These are phyloP conservation scores for Gossypium laxum DNA, from an alignment of 441 rosid genomes.

Conservation along the genomic window DNA sequence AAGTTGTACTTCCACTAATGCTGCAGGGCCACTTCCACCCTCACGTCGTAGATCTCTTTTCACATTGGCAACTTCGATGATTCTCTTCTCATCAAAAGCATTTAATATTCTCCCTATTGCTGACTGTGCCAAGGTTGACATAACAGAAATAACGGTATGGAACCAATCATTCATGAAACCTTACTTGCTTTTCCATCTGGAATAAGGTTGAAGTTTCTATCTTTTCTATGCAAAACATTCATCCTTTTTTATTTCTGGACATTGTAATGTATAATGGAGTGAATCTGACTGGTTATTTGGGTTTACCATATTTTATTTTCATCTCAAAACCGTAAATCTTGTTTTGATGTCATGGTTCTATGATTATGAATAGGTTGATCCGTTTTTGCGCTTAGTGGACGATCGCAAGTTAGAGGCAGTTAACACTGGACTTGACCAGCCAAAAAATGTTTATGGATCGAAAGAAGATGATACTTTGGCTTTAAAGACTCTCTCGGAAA, in stretches of 20 bases:
- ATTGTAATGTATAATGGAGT: not conserved
- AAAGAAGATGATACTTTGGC: constrained; percentile 67
- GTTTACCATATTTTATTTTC: not conserved
- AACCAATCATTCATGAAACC: constrained; percentile 10
- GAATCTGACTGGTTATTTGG: not conserved
- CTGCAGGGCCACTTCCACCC: constrained; percentile 67
- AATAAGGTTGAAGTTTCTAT: constrained; percentile 5
- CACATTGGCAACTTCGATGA: constrained; percentile 72
- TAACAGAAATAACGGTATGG: constrained; percentile 53
- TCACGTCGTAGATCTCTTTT: constrained; percentile 74
- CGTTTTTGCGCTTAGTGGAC: constrained; percentile 66
- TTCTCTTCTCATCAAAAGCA: constrained; percentile 75
- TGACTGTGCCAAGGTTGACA: constrained; percentile 37
- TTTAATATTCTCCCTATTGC: constrained; percentile 48
- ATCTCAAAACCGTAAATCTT: not conserved
- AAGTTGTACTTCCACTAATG: constrained; percentile 1
- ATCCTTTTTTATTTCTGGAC: not conserved
- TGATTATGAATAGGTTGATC: constrained; percentile 54
- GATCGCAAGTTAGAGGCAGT: constrained; percentile 63
- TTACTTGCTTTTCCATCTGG: constrained; percentile 2
- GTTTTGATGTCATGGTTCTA: constrained; percentile 14
- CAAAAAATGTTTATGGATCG: constrained; percentile 45
- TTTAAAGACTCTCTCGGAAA: constrained; percentile 48
- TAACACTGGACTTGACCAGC: constrained; percentile 23
- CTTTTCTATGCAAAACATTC: not conserved